Evolutionary conservation across 208 protist genomes (phyloP).

Genomic region (Leishmania gerbilli): DNA sequence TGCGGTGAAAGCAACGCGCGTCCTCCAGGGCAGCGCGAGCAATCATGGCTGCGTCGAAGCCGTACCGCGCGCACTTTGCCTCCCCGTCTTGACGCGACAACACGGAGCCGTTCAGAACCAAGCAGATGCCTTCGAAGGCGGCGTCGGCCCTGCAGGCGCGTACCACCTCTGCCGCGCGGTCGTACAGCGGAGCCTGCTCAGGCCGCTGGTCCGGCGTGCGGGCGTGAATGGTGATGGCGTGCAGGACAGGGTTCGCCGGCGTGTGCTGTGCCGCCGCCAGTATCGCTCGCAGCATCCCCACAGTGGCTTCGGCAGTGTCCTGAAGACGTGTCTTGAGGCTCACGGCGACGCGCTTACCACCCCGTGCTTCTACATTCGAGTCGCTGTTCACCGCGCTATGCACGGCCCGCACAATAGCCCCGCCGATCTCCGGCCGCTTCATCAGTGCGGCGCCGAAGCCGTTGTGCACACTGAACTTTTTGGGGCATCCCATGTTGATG

Average conservation of each 20-base stretch:
- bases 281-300: conserved; percentile 67
- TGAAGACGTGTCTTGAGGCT: conserved; percentile 86
- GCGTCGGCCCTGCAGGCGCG: conserved; percentile 33
- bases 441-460: conserved; percentile 98
- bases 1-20: conserved; percentile 81
- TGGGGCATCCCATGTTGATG: conserved; percentile 99
- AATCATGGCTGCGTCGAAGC: conserved; percentile 93
- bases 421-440: conserved; percentile 46
- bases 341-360: conserved; percentile 43
- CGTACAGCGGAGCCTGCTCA: conserved; percentile 59
- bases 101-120: conserved; percentile 75
- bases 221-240: conserved; percentile 89
- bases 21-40: conserved; percentile 96
- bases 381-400: conserved; percentile 47
- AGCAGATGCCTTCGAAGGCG: conserved; percentile 47
- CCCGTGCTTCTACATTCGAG: conserved; percentile 12
- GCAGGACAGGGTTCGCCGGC: conserved; percentile 34
- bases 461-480: conserved; percentile 95
- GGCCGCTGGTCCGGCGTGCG: conserved; percentile 66
- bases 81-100: conserved; percentile 44
- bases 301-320: conserved; percentile 50
- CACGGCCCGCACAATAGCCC: conserved; percentile 67
- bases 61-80: conserved; percentile 51
- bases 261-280: conserved; percentile 53
- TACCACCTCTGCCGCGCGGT: conserved; percentile 52